Evolutionary conservation across 139 green algal genomes (phyloP).

Genomic region (Pleodorina starrii): DNA sequence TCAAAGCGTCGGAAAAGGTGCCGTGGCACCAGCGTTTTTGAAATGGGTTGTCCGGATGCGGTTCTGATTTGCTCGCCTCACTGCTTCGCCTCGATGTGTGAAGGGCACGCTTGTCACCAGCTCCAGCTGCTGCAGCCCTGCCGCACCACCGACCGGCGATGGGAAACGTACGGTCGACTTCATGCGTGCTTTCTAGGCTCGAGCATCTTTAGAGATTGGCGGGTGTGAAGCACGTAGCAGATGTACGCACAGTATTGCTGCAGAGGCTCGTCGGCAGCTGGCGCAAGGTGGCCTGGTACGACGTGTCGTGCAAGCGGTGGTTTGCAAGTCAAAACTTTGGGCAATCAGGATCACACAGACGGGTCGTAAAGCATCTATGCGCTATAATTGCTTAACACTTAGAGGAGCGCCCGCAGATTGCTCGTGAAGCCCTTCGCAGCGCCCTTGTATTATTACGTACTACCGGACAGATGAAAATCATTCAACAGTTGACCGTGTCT

Average conservation of each 20-base stretch:
- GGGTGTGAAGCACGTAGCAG: too few relatives aligned
- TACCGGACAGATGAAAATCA: background rate
- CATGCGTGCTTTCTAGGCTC: background rate
- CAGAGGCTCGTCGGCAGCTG: too few relatives aligned
- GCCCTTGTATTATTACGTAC: background rate
- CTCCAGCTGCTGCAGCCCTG: background rate
- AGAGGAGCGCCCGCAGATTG: too few relatives aligned
- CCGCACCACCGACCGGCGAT: background rate
- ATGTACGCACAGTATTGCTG: too few relatives aligned
- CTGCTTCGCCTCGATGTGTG: background rate
- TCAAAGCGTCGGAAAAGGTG: background rate
- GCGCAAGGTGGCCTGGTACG: too few relatives aligned
- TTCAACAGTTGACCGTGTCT: background rate
- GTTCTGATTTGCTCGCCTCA: background rate
- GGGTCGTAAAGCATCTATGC: too few relatives aligned
- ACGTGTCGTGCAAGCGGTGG: too few relatives aligned
- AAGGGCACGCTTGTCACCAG: slow-evolving; percentile 11
- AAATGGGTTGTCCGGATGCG: background rate
- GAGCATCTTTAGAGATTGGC: too few relatives aligned
- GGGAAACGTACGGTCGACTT: background rate
- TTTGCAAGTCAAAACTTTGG: too few relatives aligned
- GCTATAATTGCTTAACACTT: too few relatives aligned
- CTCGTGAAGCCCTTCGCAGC: too few relatives aligned
- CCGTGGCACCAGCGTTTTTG: background rate
- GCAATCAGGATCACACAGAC: too few relatives aligned